Evolutionary conservation across 257 asterid species (phyloP), one percentile per base, ranked within the genome.

Genomic region (Solanum sejunctum): DNA sequence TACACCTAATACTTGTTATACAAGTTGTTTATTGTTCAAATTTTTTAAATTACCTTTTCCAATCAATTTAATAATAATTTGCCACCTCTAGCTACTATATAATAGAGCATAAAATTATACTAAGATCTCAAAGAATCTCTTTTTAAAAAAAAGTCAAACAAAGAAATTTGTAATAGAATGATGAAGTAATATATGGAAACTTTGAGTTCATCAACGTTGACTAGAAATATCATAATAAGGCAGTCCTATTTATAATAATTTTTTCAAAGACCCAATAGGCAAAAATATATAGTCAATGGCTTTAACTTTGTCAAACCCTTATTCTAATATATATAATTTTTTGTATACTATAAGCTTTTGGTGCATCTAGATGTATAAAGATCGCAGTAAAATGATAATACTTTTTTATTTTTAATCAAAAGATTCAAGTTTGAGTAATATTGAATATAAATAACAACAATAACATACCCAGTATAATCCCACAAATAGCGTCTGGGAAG

Each of bases 261-360:
- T 78, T 52, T 36, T 23, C 12, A 17, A 71, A 85, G 85, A 64
- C 90, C 88, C 90, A 83, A 18, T 75, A 12, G 0, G 4, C 7
- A 60, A 49, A 52, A 75, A 23, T 13, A 13, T 75, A 79, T 16
- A 23, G 57, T 85, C 54, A 75, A 45, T 56, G 78, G 15, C 78
- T 90, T 82, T n/a, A 58, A 58, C 58, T 71, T 82, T 81, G 89
- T 92, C 92, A 87, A 91, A 86, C 88, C 88, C 87, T 86, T 10
- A 85, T 83, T 28, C 73, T 80, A 32, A 66, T 28, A 67, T 32
- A 8, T 32, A 67, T 8, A 80, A 54, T 67, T 57, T 20, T 57
- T 3, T 57, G 47, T 71, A 84, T 84, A 83, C 20, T 75, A 47
- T 75, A 7, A 60, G 78, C 87, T 84, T 88, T 87, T 26, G 0